A percentile compares a stretch with the other conserved stretches of the same genome.
Evolutionary conservation across 768 basidiomycete genomes (phyloP).

Genomic region (Panaeolus cyanescens): DNA sequence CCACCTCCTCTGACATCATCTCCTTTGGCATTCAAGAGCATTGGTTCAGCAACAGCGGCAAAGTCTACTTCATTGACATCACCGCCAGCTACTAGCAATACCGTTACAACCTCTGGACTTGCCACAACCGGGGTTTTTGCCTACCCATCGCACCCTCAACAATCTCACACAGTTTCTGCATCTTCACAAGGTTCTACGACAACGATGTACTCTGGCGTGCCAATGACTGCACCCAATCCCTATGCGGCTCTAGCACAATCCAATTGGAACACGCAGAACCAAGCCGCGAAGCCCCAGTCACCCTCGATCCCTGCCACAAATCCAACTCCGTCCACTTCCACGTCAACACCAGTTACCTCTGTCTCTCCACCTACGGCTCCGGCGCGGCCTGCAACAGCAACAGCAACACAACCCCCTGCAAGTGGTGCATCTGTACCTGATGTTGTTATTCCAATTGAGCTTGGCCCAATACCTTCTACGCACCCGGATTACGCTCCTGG

Average conservation of each 20-base stretch:
- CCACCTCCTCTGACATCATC: constrained; percentile 72
- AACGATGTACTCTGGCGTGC: constrained; percentile 26
- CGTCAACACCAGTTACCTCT: constrained; percentile 21
- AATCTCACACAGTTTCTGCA: constrained; percentile 17
- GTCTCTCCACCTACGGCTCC: constrained; percentile 15
- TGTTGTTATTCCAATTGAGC: constrained; percentile 75
- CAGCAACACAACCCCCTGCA: constrained; percentile 27
- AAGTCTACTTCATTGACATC: neutral
- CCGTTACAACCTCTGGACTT: constrained; percentile 20
- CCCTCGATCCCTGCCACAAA: constrained; percentile 25
- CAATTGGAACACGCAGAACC: constrained; percentile 35
- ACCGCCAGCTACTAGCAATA: neutral
- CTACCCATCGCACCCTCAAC: constrained; percentile 37
- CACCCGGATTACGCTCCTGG: constrained; percentile 54
- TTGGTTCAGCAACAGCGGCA: constrained; percentile 19
- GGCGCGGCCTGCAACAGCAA: constrained; percentile 15
- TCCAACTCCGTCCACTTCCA: constrained; percentile 24
- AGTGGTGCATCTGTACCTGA: constrained; percentile 39
- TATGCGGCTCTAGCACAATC: constrained; percentile 37
- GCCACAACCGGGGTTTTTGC: constrained; percentile 39
- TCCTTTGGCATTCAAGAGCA: constrained; percentile 54
- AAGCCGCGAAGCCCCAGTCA: constrained; percentile 10
- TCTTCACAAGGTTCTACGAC: constrained; percentile 26
- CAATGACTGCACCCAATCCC: constrained; percentile 34
- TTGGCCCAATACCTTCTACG: constrained; percentile 70